A percentile compares a stretch with the other conserved stretches of the same genome.
Evolutionary conservation across 1,284 basidiomycete species (phyloP).

Genomic region (Phellopilus nigrolimitatus): DNA sequence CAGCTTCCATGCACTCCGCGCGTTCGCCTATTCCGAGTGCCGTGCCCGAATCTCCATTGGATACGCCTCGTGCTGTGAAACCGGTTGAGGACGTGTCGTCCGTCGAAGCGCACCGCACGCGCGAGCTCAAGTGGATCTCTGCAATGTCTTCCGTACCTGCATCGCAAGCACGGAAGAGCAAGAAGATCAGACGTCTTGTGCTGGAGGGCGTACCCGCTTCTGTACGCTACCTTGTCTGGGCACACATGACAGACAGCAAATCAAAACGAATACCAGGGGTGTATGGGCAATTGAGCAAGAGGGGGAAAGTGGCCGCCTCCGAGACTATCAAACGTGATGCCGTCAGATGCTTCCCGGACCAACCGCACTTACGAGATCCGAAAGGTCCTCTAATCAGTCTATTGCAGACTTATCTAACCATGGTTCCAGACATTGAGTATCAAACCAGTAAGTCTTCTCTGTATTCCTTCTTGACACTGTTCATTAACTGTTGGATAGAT

Average conservation of each 20-base stretch:
- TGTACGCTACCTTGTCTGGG: constrained; percentile 84
- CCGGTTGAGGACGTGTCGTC: constrained; percentile 25
- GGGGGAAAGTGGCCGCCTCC: constrained; percentile 51
- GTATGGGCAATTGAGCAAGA: constrained; percentile 59
- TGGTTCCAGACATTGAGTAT: constrained; percentile 81
- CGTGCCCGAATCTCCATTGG: constrained; percentile 10
- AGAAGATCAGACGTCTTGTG: constrained; percentile 79
- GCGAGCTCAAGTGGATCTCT: constrained; percentile 72
- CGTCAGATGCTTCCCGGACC: constrained; percentile 43
- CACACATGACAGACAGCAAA: constrained; percentile 72
- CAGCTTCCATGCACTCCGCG: constrained; percentile 22
- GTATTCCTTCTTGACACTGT: constrained; percentile 9
- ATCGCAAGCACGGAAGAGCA: constrained; percentile 68
- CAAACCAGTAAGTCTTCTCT: constrained; percentile 38
- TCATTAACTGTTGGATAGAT: constrained; percentile 40
- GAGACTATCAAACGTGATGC: constrained; percentile 63
- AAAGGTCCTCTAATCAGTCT: constrained; percentile 52
- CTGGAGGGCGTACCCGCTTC: constrained; percentile 81
- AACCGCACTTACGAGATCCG: constrained; percentile 49
- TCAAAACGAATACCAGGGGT: constrained; percentile 64
- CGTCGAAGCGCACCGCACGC: constrained; percentile 66
- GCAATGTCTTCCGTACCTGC: constrained; percentile 61
- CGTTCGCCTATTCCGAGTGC: constrained; percentile 11
- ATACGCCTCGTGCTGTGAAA: constrained; percentile 14
- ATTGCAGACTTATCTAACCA: constrained; percentile 68